Evolutionary conservation across 2,329 filamentous ascomycete genomes (phyloP).

Genomic region (Stagonosporopsis tanaceti): DNA sequence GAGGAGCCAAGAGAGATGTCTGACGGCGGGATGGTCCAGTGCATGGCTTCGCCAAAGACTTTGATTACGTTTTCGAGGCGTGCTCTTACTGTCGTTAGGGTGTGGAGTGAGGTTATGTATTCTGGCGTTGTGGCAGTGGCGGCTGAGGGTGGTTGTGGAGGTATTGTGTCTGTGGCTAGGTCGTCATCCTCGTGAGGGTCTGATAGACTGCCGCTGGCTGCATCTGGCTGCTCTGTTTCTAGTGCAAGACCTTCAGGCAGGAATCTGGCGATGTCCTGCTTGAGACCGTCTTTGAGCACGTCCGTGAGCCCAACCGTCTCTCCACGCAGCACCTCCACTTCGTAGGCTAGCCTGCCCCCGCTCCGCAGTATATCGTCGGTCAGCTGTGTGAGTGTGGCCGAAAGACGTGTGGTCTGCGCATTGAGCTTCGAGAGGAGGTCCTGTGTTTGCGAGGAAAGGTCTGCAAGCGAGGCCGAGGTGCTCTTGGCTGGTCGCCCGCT

Average conservation of each 20-base stretch:
- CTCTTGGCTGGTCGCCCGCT: conserved; percentile 52
- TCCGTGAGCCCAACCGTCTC: conserved; percentile 85
- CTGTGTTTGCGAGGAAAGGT: conserved; percentile 83
- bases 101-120: conserved; percentile 81
- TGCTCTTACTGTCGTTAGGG: conserved; percentile 79
- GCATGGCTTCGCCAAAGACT: conserved; percentile 93
- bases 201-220: not conserved
- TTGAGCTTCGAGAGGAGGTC: conserved; percentile 86
- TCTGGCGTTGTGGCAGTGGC: conserved; percentile 27
- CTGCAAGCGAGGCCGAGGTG: conserved; percentile 69
- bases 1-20: conserved; percentile 84
- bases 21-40: conserved; percentile 89
- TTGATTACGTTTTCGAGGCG: conserved; percentile 91
- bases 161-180: not conserved
- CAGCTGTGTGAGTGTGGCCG: conserved; percentile 81
- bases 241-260: conserved; percentile 59
- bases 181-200: conserved; percentile 2
- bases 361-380: conserved; percentile 95
- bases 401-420: conserved; percentile 84
- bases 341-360: conserved; percentile 87
- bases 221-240: conserved; percentile 12
- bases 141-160: not conserved
- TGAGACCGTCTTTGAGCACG: conserved; percentile 74
- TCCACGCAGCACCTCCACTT: conserved; percentile 91
- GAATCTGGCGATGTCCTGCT: conserved; percentile 76